Base-by-base conservation (phyloP, 352 stramenopile species). In the Phytophthora foliorum region DNA sequence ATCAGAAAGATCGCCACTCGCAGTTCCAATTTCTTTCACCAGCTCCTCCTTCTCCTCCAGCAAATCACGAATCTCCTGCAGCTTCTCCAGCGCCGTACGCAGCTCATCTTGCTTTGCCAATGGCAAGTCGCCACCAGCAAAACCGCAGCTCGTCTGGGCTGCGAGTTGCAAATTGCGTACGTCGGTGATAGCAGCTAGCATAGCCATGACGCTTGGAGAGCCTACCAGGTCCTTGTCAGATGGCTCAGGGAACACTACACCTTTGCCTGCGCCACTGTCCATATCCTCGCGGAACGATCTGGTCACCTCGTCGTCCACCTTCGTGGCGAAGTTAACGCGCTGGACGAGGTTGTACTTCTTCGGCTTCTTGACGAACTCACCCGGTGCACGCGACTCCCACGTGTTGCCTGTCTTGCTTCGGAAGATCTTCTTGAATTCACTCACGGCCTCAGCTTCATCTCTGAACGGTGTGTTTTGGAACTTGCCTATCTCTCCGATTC, bases 391-490 rank as follows among this genome's bases (percentile, higher is more conserved):
- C 6, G 74, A 68, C 11, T 86, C 73, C 81, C 85, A 94, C 17
- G 80, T 72, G 36, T 92, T 94, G 10, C 83, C 80, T 0, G 87
- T 93, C 68, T 94, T 94, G n/a, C 78, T 73, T 3, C 77, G 69
- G 57, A 94, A 94, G 44, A 92, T 91, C 65, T 94, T 94, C 60
- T 90, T 87, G 67, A 94, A 94, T 57, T 94, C 87, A 4, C 29
- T 54, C n/a, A 90, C 60, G 0, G 83, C 87, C 17, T 91, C 82
- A 2, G 72, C 63, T 17, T 73, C 62, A 2, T 77, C 64, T 27
- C 84, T 76, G 68, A 93, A 92, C 9, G 85, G 84, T 3, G 84
- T 93, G 65, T 93, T 91, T 65, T 93, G 86, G 46, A 88, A 93
- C 52, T 94, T 92, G 41, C 86, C 86, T 1, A 62, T 76, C 56